phyloP scores from a whole-genome alignment of 2,329 filamentous ascomycete species.

The Sporothrix luriei region DNA sequence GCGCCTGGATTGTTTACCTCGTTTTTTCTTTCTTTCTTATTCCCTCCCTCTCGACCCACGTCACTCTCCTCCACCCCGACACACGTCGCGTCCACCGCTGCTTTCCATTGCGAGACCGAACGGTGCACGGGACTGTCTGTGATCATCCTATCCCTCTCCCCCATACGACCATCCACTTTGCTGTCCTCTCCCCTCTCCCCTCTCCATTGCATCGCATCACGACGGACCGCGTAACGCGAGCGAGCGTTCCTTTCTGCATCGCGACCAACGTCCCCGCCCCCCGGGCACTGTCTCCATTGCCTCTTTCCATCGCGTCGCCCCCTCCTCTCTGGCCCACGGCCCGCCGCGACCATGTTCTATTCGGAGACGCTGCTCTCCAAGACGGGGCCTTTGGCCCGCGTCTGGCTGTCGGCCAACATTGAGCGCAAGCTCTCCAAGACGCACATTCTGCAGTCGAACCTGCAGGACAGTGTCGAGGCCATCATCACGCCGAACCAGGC shows the following conservation, averaged over 20 bases:
- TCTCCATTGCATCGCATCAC: slow-evolving; percentile 21
- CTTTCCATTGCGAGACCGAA: slow-evolving; percentile 19
- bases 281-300: background rate
- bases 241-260: background rate
- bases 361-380: slow-evolving; percentile 94
- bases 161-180: background rate
- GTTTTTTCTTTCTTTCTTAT: slow-evolving; percentile 18
- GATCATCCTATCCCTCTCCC: background rate
- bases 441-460: slow-evolving; percentile 90
- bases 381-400: slow-evolving; percentile 93
- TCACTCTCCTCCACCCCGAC: slow-evolving; percentile 21
- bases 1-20: slow-evolving; percentile 31
- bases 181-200: background rate
- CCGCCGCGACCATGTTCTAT: slow-evolving; percentile 76
- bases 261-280: slow-evolving; percentile 3
- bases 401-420: slow-evolving; percentile 97
- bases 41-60: slow-evolving; percentile 17
- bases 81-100: slow-evolving; percentile 22
- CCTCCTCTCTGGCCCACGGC: slow-evolving; percentile 7
- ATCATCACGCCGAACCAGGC: slow-evolving; percentile 93
- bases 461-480: slow-evolving; percentile 90
- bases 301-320: background rate
- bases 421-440: slow-evolving; percentile 98
- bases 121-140: slow-evolving; percentile 16
- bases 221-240: slow-evolving; percentile 23